These are phyloP conservation scores for Dianthus caryophyllus DNA, from an alignment of 148 eudicot species.

Conservation along the genomic window DNA sequence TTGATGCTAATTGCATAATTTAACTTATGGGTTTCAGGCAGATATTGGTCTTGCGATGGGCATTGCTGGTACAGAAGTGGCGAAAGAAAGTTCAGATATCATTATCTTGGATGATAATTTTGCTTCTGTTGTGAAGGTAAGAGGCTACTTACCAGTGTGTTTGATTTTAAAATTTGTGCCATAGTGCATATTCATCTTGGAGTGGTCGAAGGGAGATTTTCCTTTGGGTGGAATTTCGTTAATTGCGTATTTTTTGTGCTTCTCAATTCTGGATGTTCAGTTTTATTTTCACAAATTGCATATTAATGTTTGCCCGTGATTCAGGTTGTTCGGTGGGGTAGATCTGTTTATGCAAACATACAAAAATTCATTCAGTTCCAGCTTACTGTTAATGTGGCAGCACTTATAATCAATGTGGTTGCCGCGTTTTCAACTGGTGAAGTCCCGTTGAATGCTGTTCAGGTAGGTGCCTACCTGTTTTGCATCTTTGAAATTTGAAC, in stretches of 20 bases:
- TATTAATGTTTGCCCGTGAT: background rate
- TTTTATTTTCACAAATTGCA: background rate
- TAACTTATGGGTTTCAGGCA: constrained; percentile 17
- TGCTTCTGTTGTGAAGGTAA: constrained; percentile 33
- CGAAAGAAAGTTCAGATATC: constrained; percentile 51
- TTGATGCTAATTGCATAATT: background rate
- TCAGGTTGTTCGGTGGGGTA: constrained; percentile 97
- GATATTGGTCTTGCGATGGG: constrained; percentile 53
- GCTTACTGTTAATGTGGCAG: constrained; percentile 95
- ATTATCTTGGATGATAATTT: constrained; percentile 47
- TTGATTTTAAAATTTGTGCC: background rate
- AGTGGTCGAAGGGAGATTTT: background rate
- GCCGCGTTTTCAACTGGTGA: constrained; percentile 82
- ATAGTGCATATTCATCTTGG: background rate
- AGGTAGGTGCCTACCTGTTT: constrained; percentile 36
- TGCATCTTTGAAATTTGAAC: background rate
- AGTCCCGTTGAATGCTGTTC: constrained; percentile 91
- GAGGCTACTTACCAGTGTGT: background rate
- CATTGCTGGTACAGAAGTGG: constrained; percentile 48
- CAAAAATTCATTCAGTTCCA: constrained; percentile 96
- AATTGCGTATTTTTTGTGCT: background rate
- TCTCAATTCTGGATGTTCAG: background rate
- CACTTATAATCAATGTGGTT: constrained; percentile 81
- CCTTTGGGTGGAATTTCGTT: background rate
- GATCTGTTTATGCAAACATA: constrained; percentile 94